phyloP scores from a whole-genome alignment of 352 stramenopile genomes.

The Globisporangium middletonii region DNA sequence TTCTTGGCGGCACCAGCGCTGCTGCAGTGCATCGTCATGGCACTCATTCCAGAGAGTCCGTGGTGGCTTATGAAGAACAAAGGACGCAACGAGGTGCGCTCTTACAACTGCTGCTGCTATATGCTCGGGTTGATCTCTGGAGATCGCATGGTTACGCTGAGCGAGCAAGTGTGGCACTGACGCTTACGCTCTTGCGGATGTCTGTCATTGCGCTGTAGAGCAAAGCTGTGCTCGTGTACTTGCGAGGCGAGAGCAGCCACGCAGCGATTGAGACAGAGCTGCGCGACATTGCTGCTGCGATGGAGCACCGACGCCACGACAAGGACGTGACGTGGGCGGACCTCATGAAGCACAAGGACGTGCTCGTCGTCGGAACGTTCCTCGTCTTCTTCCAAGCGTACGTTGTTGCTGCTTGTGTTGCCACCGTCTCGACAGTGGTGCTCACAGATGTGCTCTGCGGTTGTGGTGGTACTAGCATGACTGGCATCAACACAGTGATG shows the following conservation, averaged over 20 bases:
- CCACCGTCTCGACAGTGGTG: background rate
- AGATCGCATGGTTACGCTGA: background rate
- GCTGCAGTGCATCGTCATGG: conserved; percentile 47
- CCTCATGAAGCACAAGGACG: conserved; percentile 51
- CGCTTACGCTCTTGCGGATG: too few relatives aligned
- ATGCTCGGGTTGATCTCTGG: too few relatives aligned
- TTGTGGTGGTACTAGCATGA: conserved; percentile 40
- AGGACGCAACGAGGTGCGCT: conserved; percentile 28
- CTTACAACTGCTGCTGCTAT: background rate
- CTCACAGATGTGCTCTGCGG: background rate
- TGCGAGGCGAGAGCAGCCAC: conserved; percentile 27
- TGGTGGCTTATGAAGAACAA: conserved; percentile 85
- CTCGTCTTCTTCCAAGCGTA: conserved; percentile 80
- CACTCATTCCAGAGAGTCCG: conserved; percentile 80
- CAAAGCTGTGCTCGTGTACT: conserved; percentile 26
- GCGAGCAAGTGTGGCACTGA: background rate
- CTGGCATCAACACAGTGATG: conserved; percentile 90
- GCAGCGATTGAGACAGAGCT: conserved; percentile 55
- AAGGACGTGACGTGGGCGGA: conserved; percentile 41
- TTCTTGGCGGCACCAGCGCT: conserved; percentile 61
- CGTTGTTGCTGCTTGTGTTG: background rate
- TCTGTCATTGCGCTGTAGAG: conserved; percentile 8
- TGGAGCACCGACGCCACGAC: conserved; percentile 47
- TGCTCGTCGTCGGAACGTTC: conserved; percentile 46
- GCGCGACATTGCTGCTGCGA: conserved; percentile 49